Conservation (phyloP, 257 asterid genomes). For the Thymus quinquecostatus region DNA sequence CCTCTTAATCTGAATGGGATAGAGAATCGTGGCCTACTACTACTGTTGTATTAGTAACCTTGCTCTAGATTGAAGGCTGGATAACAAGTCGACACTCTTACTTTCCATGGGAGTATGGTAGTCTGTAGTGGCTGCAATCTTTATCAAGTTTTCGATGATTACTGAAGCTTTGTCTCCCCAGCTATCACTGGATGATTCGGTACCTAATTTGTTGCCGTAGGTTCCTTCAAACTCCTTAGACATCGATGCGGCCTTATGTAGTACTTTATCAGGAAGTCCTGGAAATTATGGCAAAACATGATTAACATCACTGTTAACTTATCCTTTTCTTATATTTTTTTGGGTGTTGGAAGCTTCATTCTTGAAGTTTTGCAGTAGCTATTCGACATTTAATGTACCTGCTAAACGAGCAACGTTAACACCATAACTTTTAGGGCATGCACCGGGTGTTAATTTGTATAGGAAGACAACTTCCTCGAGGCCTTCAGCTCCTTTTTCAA, state of each 20-base stretch:
- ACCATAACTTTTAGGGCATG: slow-evolving; percentile 98
- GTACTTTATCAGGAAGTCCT: slow-evolving; percentile 89
- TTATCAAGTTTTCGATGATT: slow-evolving; percentile 45
- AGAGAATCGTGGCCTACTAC: slow-evolving; percentile 28
- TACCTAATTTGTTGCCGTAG: slow-evolving; percentile 47
- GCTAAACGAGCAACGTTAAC: slow-evolving; percentile 95
- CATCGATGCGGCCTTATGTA: slow-evolving; percentile 71
- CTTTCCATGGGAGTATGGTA: slow-evolving; percentile 23
- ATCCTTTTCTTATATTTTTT: neutral
- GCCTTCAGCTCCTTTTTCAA: slow-evolving; percentile 62
- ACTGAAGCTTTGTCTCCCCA: slow-evolving; percentile 51
- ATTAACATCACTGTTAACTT: neutral
- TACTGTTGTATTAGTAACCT: slow-evolving; percentile 56
- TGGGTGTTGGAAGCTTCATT: neutral
- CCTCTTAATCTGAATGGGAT: neutral
- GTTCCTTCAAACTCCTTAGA: slow-evolving; percentile 74
- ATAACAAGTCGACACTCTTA: slow-evolving; percentile 35
- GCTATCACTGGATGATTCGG: slow-evolving; percentile 20
- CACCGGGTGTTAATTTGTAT: slow-evolving; percentile 78
- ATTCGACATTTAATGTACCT: slow-evolving; percentile 47
- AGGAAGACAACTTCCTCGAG: slow-evolving; percentile 93
- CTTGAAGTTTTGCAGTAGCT: neutral
- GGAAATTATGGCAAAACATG: slow-evolving; percentile 32
- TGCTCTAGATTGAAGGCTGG: slow-evolving; percentile 59
- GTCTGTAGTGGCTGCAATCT: slow-evolving; percentile 34